phyloP scores from a whole-genome alignment of 2,329 filamentous ascomycete species.

The Chaetomiaceae sp. region DNA sequence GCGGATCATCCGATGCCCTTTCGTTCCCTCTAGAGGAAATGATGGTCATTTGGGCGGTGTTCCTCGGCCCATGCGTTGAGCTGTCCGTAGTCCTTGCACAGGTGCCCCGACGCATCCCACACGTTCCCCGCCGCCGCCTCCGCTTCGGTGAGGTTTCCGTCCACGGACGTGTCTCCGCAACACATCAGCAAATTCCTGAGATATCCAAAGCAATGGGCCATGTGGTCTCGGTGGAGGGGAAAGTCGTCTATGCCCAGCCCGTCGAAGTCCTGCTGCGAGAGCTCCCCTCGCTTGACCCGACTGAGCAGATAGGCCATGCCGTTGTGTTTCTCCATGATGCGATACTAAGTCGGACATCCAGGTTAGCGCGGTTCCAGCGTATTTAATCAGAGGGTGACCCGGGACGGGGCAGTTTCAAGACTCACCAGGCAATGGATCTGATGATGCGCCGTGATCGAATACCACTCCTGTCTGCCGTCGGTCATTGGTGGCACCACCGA shows the following conservation, averaged over 20 bases:
- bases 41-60: background rate
- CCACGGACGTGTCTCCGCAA: constrained; percentile 14
- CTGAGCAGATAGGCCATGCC: constrained; percentile 2
- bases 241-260: background rate
- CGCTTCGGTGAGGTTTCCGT: too few relatives aligned
- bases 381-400: background rate
- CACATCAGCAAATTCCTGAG: constrained; percentile 11
- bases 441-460: constrained; percentile 11
- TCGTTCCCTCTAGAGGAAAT: background rate
- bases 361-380: background rate
- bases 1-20: too few relatives aligned
- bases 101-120: too few relatives aligned
- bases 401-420: background rate
- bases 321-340: constrained; percentile 11
- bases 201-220: constrained; percentile 16
- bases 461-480: background rate
- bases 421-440: constrained; percentile 13
- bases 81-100: constrained; percentile 6
- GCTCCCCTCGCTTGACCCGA: background rate
- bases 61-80: constrained; percentile 2
- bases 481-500: constrained; percentile 4
- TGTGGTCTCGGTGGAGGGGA: background rate
- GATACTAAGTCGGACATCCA: background rate
- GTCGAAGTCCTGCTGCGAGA: background rate
- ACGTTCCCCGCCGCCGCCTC: too few relatives aligned